Evolutionary conservation across 805 yeast species (phyloP).

Genomic region (Ogataea allantospora): DNA sequence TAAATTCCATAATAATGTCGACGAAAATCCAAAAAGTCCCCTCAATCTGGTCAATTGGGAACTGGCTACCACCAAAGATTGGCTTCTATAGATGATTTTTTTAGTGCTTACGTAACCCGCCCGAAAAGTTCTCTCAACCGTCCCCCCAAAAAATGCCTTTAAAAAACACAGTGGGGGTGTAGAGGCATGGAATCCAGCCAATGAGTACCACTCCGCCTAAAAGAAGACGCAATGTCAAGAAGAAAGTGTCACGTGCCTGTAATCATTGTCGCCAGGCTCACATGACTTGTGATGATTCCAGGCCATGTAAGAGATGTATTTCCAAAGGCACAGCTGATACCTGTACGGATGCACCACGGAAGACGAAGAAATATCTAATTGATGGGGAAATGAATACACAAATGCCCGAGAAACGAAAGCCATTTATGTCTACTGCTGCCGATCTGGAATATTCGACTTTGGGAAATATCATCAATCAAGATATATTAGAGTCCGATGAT

Average conservation of each 20-base stretch:
- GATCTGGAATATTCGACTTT: constrained; percentile 69
- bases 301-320: constrained; percentile 72
- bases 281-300: constrained; percentile 76
- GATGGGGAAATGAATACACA: constrained; percentile 48
- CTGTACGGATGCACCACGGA: constrained; percentile 89
- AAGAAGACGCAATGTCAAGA: constrained; percentile 36
- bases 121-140: too few relatives aligned
- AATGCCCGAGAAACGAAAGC: constrained; percentile 1
- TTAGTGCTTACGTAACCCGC: background rate
- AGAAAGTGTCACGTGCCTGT: constrained; percentile 85
- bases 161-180: background rate
- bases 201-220: constrained; percentile 1
- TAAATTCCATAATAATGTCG: background rate
- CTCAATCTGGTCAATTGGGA: background rate
- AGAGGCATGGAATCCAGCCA: too few relatives aligned
- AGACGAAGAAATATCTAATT: constrained; percentile 74
- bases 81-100: background rate
- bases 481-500: constrained; percentile 26
- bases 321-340: constrained; percentile 62
- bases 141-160: background rate
- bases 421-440: constrained; percentile 45
- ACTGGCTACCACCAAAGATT: constrained; percentile 1
- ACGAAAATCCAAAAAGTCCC: background rate
- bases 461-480: constrained; percentile 60
- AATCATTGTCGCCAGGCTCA: constrained; percentile 88